Conservation (phyloP, 1,284 basidiomycete species). For the Laetiporus sulphureus region DNA sequence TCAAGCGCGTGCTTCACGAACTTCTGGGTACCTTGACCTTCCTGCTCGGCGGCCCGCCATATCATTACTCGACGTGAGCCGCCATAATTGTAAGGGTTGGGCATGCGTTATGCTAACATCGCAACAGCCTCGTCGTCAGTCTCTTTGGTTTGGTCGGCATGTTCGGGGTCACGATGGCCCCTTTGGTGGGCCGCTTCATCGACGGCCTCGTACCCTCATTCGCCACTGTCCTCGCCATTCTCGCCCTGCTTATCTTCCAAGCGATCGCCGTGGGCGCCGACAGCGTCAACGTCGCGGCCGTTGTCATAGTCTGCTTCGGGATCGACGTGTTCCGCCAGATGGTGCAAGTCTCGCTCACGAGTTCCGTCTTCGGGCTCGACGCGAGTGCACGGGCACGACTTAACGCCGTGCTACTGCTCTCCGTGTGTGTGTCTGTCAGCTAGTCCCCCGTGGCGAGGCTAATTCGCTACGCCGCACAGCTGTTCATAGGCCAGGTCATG, state of each 20-base stretch:
- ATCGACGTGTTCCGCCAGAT: conserved; percentile 44
- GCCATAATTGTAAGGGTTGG: too few relatives aligned
- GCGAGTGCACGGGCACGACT: conserved; percentile 37
- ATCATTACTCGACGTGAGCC: conserved; percentile 35
- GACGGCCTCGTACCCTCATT: conserved; percentile 47
- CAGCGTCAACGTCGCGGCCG: conserved; percentile 37
- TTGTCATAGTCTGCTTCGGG: conserved; percentile 38
- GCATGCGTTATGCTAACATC: too few relatives aligned
- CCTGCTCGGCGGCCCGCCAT: conserved; percentile 42
- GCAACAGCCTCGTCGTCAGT: conserved; percentile 38
- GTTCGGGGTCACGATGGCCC: conserved; percentile 38
- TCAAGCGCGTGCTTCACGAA: conserved; percentile 34
- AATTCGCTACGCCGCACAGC: conserved; percentile 7
- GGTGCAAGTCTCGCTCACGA: conserved; percentile 34
- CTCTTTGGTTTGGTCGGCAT: conserved; percentile 51
- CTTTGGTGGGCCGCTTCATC: conserved; percentile 42
- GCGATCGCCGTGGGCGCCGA: conserved; percentile 39
- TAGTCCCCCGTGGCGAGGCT: not conserved
- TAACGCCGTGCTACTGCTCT: conserved; percentile 44
- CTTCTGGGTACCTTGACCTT: conserved; percentile 49
- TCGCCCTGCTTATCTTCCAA: conserved; percentile 28
- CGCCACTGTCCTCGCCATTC: conserved; percentile 35
- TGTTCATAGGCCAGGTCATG: conserved; percentile 42
- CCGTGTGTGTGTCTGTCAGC: conserved; percentile 24
- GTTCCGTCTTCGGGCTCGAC: conserved; percentile 33